Base-by-base conservation (phyloP, 129 eudicot species). In the Glebionis coronaria region DNA sequence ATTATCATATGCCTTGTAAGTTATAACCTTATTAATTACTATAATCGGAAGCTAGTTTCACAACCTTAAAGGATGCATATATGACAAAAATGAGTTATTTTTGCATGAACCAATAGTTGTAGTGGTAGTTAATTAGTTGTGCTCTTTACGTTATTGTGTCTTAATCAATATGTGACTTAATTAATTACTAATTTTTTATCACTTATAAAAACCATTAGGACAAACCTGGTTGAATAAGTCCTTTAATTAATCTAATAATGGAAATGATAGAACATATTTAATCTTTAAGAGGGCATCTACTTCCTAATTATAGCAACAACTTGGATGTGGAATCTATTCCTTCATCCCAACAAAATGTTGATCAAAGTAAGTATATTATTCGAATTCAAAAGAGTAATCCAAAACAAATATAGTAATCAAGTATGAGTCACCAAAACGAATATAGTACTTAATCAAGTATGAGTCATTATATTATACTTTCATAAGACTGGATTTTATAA, bases 291-390 rank as follows among this genome's bases (percentile, higher is more conserved):
- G 63, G 53, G 55, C 19, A 76, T 50, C 62, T 44, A 53, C 49
- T 61, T 61, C 61, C 65, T 51, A 76, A 18, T 49, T 7, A 49
- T 49, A 49, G 6, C 55, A 81, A 51, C 69, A 55, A 68, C 27
- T 67, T 63, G 63, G 11, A 52, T 53, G 21, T 65, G 76, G 82
- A 69, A 76, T 75, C 44, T 65, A 65, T 66, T 80, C 84, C 65
- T 65, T 75, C 38, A 56, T 74, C 54, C 77, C 55, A 40, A 65
- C 42, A 80, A 56, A 58, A 44, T 77, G 72, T 54, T 42, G 29
- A 61, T 63, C 13, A 38, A 69, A 60, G 18, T 44, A 25, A 4
- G 2, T 42, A 40, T 63, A 67, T 40, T 15, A 56, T 54, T 73
- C 4, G 6, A 28, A 29, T 65, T 65, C 5, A 27, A 8, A 18